Evolutionary conservation across 2,329 filamentous ascomycete genomes (phyloP).

Genomic region (Triangularia verruculosa): DNA sequence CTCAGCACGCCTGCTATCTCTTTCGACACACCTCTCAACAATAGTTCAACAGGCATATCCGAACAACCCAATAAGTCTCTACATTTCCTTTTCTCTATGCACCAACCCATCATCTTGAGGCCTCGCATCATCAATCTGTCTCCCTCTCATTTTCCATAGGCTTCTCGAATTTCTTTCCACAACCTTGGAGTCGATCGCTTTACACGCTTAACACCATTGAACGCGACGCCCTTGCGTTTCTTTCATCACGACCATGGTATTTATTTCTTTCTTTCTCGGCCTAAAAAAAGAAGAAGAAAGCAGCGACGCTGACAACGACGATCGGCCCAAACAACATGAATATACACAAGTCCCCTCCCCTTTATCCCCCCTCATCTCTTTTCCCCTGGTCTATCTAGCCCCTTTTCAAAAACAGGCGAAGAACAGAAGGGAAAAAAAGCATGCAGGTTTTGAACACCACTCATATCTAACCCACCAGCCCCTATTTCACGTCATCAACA

Average conservation of each 20-base stretch:
- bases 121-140: too few relatives aligned
- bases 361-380: background rate
- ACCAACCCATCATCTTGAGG: too few relatives aligned
- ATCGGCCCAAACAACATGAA: background rate
- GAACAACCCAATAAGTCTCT: too few relatives aligned
- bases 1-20: too few relatives aligned
- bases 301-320: background rate
- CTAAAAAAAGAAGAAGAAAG: background rate
- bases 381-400: constrained; percentile 5
- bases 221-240: background rate
- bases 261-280: background rate
- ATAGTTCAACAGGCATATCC: too few relatives aligned
- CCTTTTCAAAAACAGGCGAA: constrained; percentile 9
- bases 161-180: too few relatives aligned
- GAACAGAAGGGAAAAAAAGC: background rate
- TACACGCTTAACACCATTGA: too few relatives aligned
- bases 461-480: background rate
- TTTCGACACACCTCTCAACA: too few relatives aligned
- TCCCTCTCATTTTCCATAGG: too few relatives aligned
- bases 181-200: too few relatives aligned
- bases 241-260: background rate
- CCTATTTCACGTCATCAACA: background rate
- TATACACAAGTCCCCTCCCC: background rate
- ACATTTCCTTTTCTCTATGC: too few relatives aligned
- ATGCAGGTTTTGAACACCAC: background rate